Percentiles rank a stretch among this genome's conserved stretches.
Evolutionary conservation across 345 rosid species (phyloP).

Genomic region (Streptanthus diversifolius): DNA sequence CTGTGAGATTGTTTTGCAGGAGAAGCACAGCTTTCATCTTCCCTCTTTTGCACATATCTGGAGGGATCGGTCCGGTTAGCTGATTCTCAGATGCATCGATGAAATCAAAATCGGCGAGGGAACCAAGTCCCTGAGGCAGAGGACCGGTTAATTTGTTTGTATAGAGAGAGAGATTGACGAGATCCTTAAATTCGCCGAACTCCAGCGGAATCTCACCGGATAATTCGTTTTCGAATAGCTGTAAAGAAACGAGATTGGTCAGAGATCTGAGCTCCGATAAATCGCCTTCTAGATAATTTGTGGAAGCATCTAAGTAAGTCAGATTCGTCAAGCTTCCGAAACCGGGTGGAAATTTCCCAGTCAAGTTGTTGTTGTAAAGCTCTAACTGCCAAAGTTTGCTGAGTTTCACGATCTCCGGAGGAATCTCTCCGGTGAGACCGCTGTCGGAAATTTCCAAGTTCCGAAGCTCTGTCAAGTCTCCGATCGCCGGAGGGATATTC

Average conservation of each 20-base stretch:
- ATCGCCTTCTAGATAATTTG: conserved; percentile 52
- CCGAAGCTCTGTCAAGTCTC: conserved; percentile 50
- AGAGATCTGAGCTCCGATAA: conserved; percentile 55
- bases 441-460: conserved; percentile 58
- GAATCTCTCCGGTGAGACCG: conserved; percentile 52
- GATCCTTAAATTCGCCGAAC: conserved; percentile 59
- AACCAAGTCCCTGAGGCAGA: conserved; percentile 68
- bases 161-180: conserved; percentile 70
- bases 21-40: conserved; percentile 60
- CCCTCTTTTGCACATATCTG: conserved; percentile 83
- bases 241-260: conserved; percentile 57
- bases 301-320: conserved; percentile 57
- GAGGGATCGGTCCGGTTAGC: conserved; percentile 72
- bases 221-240: conserved; percentile 51
- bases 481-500: conserved; percentile 55
- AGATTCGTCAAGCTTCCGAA: conserved; percentile 62
- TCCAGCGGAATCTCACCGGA: conserved; percentile 72
- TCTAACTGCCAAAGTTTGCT: conserved; percentile 65
- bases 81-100: conserved; percentile 82
- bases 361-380: conserved; percentile 52
- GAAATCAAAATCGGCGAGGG: conserved; percentile 61
- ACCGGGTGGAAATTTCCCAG: conserved; percentile 68
- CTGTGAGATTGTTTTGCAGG: conserved; percentile 70
- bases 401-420: conserved; percentile 55
- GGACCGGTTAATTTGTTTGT: conserved; percentile 60